Conservation (phyloP, 106 monocot genomes). For the Acorus gramineus region DNA sequence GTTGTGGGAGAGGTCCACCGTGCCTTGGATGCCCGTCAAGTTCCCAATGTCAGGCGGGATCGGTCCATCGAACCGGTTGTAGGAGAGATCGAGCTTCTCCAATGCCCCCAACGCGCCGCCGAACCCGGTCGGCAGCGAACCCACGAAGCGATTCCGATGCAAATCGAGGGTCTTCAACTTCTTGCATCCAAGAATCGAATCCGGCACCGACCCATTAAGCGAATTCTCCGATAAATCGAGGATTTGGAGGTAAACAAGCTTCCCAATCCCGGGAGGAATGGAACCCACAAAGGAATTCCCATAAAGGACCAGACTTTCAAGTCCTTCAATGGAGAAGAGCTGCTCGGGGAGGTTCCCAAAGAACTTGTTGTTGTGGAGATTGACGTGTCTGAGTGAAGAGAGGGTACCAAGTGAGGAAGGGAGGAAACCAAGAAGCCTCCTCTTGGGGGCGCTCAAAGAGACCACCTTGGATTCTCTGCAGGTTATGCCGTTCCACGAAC, state of each 20-base stretch:
- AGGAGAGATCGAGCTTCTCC: slow-evolving; percentile 64
- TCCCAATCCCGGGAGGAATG: slow-evolving; percentile 35
- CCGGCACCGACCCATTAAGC: slow-evolving; percentile 32
- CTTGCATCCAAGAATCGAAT: slow-evolving; percentile 22
- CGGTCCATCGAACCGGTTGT: slow-evolving; percentile 50
- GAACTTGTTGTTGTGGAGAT: slow-evolving; percentile 50
- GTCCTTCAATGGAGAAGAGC: slow-evolving; percentile 17
- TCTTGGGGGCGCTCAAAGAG: slow-evolving; percentile 42
- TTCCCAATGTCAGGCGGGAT: slow-evolving; percentile 66
- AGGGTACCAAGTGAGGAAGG: slow-evolving; percentile 24
- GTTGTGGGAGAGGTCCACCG: slow-evolving; percentile 75
- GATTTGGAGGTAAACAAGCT: slow-evolving; percentile 38
- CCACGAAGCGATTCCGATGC: slow-evolving; percentile 38
- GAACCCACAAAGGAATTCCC: slow-evolving; percentile 33
- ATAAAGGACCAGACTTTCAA: slow-evolving; percentile 52
- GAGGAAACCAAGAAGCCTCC: slow-evolving; percentile 31
- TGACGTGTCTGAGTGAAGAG: slow-evolving; percentile 53
- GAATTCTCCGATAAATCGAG: slow-evolving; percentile 52
- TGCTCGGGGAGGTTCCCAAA: slow-evolving; percentile 25
- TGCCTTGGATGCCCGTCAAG: slow-evolving; percentile 56
- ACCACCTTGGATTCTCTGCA: slow-evolving; percentile 34
- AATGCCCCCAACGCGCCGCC: slow-evolving; percentile 32
- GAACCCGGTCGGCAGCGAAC: slow-evolving; percentile 41
- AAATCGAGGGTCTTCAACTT: slow-evolving; percentile 38
- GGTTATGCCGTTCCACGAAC: slow-evolving; percentile 64